Evolutionary conservation across 495 filamentous ascomycete genomes (phyloP).

Genomic region (Cryomyces antarcticus): DNA sequence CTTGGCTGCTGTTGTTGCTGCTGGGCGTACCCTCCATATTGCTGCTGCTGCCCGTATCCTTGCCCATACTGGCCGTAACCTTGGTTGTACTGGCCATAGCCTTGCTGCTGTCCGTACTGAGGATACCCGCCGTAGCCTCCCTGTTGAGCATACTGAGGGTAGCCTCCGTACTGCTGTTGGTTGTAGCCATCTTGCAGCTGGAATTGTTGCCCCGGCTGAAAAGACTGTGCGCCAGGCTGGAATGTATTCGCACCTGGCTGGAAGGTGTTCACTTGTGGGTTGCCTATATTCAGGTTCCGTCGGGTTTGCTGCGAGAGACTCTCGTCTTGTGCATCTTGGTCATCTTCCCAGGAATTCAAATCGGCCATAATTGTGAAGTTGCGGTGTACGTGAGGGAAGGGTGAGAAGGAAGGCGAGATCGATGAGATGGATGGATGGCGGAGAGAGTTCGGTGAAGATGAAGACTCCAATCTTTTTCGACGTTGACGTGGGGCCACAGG

Average conservation of each 20-base stretch:
- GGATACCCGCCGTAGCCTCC: constrained; percentile 8
- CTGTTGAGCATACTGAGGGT: constrained; percentile 30
- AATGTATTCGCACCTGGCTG: constrained; percentile 62
- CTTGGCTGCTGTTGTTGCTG: constrained; percentile 28
- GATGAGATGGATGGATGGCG: too few relatives aligned
- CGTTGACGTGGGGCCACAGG: too few relatives aligned
- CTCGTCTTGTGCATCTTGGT: constrained; percentile 71
- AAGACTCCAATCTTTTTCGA: too few relatives aligned
- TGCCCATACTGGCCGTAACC: constrained; percentile 24
- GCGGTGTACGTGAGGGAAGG: too few relatives aligned
- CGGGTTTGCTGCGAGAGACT: constrained; percentile 63
- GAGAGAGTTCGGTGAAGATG: too few relatives aligned
- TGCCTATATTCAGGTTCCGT: constrained; percentile 52
- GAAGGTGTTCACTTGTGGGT: constrained; percentile 36
- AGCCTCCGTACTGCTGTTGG: constrained; percentile 13
- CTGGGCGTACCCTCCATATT: constrained; percentile 28
- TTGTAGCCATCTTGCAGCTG: constrained; percentile 32
- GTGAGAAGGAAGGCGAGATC: neutral
- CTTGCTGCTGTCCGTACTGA: constrained; percentile 13
- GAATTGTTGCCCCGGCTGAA: constrained; percentile 46
- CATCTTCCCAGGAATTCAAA: constrained; percentile 91
- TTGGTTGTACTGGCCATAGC: constrained; percentile 36
- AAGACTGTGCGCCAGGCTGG: constrained; percentile 53
- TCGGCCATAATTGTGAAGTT: constrained; percentile 38
- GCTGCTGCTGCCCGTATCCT: constrained; percentile 14